Conservation (phyloP, 768 basidiomycete species). For the Lactarius indigo region DNA sequence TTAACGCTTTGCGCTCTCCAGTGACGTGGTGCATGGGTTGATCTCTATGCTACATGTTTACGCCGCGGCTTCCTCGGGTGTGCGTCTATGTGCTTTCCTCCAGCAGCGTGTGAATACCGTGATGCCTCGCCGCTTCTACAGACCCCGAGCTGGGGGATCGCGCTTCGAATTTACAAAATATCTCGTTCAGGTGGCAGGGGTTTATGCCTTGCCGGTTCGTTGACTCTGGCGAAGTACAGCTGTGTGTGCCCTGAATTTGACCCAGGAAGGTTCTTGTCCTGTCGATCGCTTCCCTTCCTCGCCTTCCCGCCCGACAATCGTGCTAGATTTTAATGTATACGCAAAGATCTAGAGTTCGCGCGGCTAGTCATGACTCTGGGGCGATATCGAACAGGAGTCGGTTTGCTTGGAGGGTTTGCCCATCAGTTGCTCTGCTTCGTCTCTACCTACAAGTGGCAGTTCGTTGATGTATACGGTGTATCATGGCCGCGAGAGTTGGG, state of each 20-base stretch:
- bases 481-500: slow-evolving; percentile 8
- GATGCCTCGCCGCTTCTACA: slow-evolving; percentile 7
- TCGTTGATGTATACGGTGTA: neutral
- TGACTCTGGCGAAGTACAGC: neutral
- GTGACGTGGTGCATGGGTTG: neutral
- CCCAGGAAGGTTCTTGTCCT: neutral
- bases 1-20: neutral
- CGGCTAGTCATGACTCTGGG: neutral
- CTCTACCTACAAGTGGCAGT: neutral
- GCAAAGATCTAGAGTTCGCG: neutral
- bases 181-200: neutral
- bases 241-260: slow-evolving; percentile 16
- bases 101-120: slow-evolving; percentile 3
- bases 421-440: slow-evolving; percentile 1
- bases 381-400: neutral
- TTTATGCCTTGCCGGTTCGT: neutral
- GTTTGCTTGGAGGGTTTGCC: neutral
- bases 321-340: neutral
- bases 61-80: neutral
- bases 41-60: neutral
- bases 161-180: slow-evolving; percentile 2
- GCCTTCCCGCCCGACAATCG: neutral
- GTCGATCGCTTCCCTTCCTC: slow-evolving; percentile 7
- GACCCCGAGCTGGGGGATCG: slow-evolving; percentile 2
- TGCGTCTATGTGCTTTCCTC: neutral